Percentiles rank a stretch among this genome's conserved stretches.
phyloP scores from a whole-genome alignment of 73 alveolate genomes.

The Tetrahymena elliotti region DNA sequence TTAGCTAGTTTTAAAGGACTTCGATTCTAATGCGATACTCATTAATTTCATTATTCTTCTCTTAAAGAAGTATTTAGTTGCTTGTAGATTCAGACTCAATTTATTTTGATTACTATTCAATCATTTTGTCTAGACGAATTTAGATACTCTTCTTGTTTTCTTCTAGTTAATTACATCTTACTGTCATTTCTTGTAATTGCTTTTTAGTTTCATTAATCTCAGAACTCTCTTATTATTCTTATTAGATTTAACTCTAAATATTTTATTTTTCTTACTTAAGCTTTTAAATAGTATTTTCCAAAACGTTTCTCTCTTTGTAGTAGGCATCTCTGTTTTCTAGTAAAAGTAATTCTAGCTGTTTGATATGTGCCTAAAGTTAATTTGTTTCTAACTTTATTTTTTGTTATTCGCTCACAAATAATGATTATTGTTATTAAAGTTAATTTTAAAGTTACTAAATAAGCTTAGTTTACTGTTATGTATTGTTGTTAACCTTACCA shows the following conservation, averaged over 20 bases:
- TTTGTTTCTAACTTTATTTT: background rate
- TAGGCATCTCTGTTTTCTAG: background rate
- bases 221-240: background rate
- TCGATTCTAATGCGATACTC: background rate
- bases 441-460: background rate
- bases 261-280: background rate
- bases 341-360: background rate
- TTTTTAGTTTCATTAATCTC: background rate
- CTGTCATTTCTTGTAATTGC: background rate
- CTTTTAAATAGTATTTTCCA: background rate
- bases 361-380: background rate
- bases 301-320: background rate
- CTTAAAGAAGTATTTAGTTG: background rate
- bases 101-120: background rate
- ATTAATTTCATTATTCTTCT: background rate
- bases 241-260: background rate
- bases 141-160: background rate
- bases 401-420: background rate
- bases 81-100: background rate
- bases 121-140: background rate
- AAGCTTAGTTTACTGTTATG: background rate
- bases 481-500: background rate
- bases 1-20: background rate
- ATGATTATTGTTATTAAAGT: background rate
- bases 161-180: background rate